These are phyloP conservation scores for Pythium rhizo-oryzae DNA, from an alignment of 352 stramenopile genomes.

Conservation along the genomic window DNA sequence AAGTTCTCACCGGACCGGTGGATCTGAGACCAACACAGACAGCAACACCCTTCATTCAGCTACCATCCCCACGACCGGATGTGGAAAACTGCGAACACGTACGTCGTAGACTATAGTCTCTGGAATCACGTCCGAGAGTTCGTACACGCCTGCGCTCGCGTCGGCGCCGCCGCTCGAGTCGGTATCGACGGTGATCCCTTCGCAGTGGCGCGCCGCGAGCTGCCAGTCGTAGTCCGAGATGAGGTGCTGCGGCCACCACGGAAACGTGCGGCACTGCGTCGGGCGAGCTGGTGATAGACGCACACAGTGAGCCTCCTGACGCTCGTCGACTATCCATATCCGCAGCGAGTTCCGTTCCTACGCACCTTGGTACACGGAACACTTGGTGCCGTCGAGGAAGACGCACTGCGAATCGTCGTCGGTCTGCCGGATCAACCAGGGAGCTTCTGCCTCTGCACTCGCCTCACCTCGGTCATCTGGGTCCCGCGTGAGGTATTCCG, in stretches of 20 bases:
- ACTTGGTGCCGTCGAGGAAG: constrained; percentile 69
- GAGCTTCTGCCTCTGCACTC: constrained; percentile 17
- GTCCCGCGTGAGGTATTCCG: constrained; percentile 35
- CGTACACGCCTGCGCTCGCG: constrained; percentile 21
- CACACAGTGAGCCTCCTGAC: too few relatives aligned
- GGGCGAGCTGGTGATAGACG: too few relatives aligned
- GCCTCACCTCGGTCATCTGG: too few relatives aligned
- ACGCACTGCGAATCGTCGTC: constrained; percentile 60
- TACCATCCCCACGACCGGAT: background rate
- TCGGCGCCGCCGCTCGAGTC: background rate
- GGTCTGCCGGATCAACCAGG: constrained; percentile 51
- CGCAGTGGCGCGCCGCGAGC: constrained; percentile 57
- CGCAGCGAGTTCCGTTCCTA: background rate
- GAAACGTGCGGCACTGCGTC: constrained; percentile 81
- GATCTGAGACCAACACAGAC: constrained; percentile 39
- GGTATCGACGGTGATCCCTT: constrained; percentile 45
- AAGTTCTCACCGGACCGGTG: constrained; percentile 75
- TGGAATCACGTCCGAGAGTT: constrained; percentile 57
- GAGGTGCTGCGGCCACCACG: constrained; percentile 81
- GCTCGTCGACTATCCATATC: too few relatives aligned
- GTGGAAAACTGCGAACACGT: background rate
- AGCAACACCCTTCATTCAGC: background rate
- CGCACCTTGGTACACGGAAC: constrained; percentile 53
- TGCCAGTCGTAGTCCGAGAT: constrained; percentile 83
- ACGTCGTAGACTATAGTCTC: constrained; percentile 76